Evolutionary conservation across 2,329 filamentous ascomycete species (phyloP).

Genomic region (Albophoma yamanashiensis): DNA sequence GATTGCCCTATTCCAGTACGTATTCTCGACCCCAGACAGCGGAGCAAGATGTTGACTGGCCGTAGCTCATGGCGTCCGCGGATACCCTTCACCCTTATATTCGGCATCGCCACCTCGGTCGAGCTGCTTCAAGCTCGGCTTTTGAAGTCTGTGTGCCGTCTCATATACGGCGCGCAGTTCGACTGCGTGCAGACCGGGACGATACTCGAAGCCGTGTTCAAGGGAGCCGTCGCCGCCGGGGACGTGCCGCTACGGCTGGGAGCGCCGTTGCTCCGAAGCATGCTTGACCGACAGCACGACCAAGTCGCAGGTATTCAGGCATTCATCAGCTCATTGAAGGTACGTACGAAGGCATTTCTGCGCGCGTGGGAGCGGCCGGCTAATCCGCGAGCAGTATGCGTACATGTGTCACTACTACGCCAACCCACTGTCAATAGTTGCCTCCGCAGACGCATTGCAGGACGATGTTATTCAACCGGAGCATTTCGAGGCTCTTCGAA

Average conservation of each 20-base stretch:
- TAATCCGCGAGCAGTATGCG: conserved; percentile 45
- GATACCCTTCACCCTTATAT: conserved; percentile 66
- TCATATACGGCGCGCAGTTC: conserved; percentile 61
- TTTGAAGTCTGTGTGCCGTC: conserved; percentile 55
- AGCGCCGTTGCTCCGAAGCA: conserved; percentile 46
- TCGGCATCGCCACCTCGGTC: conserved; percentile 73
- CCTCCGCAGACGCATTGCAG: conserved; percentile 20
- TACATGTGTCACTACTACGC: conserved; percentile 84
- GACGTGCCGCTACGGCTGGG: conserved; percentile 53
- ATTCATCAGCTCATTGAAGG: conserved; percentile 61
- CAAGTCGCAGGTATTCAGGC: conserved; percentile 67
- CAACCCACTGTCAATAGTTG: conserved; percentile 60
- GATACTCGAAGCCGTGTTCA: conserved; percentile 64
- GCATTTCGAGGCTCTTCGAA: conserved; percentile 58
- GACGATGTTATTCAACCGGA: conserved; percentile 36
- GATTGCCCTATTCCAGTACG: conserved; percentile 56
- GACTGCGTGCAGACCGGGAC: conserved; percentile 64
- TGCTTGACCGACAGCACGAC: conserved; percentile 64
- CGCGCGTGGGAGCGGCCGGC: not conserved
- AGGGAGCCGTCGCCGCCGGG: conserved; percentile 47
- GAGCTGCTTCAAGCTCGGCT: conserved; percentile 69
- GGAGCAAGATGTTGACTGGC: conserved; percentile 15
- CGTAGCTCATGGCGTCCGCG: conserved; percentile 56
- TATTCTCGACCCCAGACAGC: not conserved
- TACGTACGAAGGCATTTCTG: conserved; percentile 16